Evolutionary conservation across 2,329 filamentous ascomycete genomes (phyloP), one percentile per base, ranked within the genome.

Genomic region (Hortaea werneckii): DNA sequence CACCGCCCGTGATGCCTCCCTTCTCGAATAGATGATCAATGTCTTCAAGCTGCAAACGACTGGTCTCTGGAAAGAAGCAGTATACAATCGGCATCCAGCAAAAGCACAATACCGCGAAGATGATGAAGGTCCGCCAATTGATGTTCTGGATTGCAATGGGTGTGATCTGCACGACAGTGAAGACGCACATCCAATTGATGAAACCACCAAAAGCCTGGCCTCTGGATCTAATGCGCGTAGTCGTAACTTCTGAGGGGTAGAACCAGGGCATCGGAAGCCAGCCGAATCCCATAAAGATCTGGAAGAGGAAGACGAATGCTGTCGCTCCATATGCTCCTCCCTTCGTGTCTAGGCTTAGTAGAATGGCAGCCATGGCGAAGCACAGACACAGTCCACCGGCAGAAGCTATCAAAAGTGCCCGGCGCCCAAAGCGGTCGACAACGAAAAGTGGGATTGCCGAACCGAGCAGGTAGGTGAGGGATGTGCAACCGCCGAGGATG

Each of bases 351-450:
- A 39, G 10, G 13, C 40, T 41, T 6, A 52, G 61, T 5, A 57
- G 54, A 8, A 57, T 57, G 5, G 57, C 62, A 6, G 61, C 47
- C 10, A 64, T 50, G 5, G 50, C 52, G 58, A 62, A 62, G 5
- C 57, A 64, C 5, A 44, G 26, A 26, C 50, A 46, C 41, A 52
- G 51, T 13, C 79, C 79, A 30, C 76, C 65, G 0, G 78, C 78
- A 43, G 82, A 82, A 50, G 84, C 77, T 20, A 87, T 65, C 81
- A 88, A 86, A 49, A 87, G 74, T 57, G 77, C 76, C n/a, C 83
- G 75, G 29, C 84, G 68, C 11, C 72, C 72, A 44, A 73, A 62
- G 42, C 65, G 67, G 53, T 76, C 72, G 47, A 75, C 68, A 7
- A 69, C 67, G 50, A 74, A 73, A 29, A 76, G 65, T 2, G 72